These are phyloP conservation scores for Saxophila tyrrhenica DNA, from an alignment of 495 filamentous ascomycete genomes.

Conservation along the genomic window DNA sequence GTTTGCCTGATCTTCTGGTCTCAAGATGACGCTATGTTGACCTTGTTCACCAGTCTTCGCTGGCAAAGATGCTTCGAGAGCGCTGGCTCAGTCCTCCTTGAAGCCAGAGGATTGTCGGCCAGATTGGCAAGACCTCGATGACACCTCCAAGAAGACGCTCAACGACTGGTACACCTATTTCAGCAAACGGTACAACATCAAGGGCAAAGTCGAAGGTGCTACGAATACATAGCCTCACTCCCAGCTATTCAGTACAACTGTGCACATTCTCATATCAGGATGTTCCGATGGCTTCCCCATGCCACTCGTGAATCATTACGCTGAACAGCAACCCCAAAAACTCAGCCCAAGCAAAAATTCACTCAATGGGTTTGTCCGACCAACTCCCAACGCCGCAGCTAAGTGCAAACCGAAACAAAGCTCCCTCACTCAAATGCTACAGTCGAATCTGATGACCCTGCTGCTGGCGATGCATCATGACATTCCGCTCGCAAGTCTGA, in stretches of 20 bases:
- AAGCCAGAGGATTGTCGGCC: slow-evolving; percentile 73
- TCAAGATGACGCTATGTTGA: background rate
- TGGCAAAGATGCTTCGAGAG: slow-evolving; percentile 86
- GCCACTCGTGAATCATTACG: no score
- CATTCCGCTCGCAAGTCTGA: slow-evolving; percentile 28
- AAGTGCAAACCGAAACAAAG: background rate
- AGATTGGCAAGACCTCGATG: slow-evolving; percentile 73
- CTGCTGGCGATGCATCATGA: slow-evolving; percentile 3
- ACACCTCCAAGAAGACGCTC: slow-evolving; percentile 77
- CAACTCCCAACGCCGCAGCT: background rate
- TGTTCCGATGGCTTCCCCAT: no score
- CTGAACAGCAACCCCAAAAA: background rate
- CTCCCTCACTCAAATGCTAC: slow-evolving; percentile 6
- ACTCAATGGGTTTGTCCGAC: slow-evolving; percentile 5
- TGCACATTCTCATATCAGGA: no score
- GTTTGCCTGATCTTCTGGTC: slow-evolving; percentile 4
- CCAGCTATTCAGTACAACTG: no score
- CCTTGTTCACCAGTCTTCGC: slow-evolving; percentile 59
- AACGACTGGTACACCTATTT: slow-evolving; percentile 94
- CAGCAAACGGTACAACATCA: slow-evolving; percentile 86
- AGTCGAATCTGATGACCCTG: slow-evolving; percentile 6
- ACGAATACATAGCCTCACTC: slow-evolving; percentile 29
- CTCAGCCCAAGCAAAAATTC: slow-evolving; percentile 3
- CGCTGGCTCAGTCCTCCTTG: slow-evolving; percentile 72
- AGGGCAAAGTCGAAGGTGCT: slow-evolving; percentile 61